Percentiles rank a stretch among this genome's conserved stretches.
phyloP scores from a whole-genome alignment of 2,329 filamentous ascomycete species.

The Pseudogymnoascus sp. region DNA sequence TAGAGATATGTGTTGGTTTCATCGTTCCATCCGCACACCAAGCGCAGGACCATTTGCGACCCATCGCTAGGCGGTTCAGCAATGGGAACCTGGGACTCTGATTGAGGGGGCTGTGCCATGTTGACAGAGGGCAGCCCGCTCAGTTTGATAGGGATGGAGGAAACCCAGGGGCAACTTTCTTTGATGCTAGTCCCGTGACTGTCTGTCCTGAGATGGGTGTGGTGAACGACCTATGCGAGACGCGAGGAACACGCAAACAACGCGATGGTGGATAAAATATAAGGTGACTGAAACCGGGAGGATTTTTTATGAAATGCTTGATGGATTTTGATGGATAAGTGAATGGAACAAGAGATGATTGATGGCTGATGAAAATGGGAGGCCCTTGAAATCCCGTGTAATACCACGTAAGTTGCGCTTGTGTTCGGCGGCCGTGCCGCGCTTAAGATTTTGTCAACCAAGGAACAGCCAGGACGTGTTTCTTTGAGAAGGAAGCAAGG shows the following conservation, averaged over 20 bases:
- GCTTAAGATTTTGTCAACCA: constrained; percentile 5
- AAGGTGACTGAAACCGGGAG: neutral
- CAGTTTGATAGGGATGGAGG: neutral
- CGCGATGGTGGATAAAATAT: neutral
- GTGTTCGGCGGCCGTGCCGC: constrained; percentile 1
- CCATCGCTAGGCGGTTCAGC: neutral
- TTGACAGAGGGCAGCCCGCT: neutral
- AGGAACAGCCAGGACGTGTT: neutral
- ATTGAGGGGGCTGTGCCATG: constrained; percentile 1
- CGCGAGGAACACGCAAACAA: neutral
- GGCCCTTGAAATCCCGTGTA: neutral
- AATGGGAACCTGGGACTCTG: neutral
- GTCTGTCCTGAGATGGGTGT: neutral
- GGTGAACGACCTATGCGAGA: neutral
- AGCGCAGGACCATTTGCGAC: neutral
- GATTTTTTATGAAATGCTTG: neutral
- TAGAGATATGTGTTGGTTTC: neutral
- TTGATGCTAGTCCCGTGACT: constrained; percentile 2
- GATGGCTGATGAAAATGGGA: constrained; percentile 1
- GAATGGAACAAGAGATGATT: neutral
- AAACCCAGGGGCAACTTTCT: neutral
- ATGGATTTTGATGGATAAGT: neutral
- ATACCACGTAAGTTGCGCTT: constrained; percentile 7
- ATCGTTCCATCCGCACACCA: constrained; percentile 1
- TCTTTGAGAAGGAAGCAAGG: constrained; percentile 1